A percentile compares a stretch with the other conserved stretches of the same genome.
These are phyloP conservation scores for Tricholoma matsutake DNA, from an alignment of 768 basidiomycete species.

Conservation along the genomic window DNA sequence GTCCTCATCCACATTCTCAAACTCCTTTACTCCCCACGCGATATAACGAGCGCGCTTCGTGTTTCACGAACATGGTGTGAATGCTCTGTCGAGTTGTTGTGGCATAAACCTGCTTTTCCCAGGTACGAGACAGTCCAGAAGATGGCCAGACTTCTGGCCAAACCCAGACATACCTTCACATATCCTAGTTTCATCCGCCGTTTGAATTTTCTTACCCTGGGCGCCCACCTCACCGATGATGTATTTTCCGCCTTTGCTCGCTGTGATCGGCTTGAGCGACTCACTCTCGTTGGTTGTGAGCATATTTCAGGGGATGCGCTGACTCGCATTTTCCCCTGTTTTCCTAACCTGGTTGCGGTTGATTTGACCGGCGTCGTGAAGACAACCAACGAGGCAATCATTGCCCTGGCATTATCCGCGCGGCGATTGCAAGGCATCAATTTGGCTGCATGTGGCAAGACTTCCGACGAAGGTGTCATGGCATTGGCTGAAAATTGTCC, in stretches of 20 bases:
- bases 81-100: constrained; percentile 91
- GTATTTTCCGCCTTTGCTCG: constrained; percentile 66
- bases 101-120: constrained; percentile 85
- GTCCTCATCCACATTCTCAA: constrained; percentile 91
- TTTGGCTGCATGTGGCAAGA: constrained; percentile 73
- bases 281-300: constrained; percentile 82
- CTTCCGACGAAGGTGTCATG: constrained; percentile 75
- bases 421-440: constrained; percentile 89
- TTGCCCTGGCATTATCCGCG: constrained; percentile 66
- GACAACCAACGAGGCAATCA: constrained; percentile 69
- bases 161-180: constrained; percentile 71
- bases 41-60: constrained; percentile 71
- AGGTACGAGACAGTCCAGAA: constrained; percentile 68
- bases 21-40: constrained; percentile 68
- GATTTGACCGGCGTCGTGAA: constrained; percentile 75
- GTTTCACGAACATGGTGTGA: constrained; percentile 95
- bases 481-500: constrained; percentile 75
- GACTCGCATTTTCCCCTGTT: constrained; percentile 58
- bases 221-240: constrained; percentile 66
- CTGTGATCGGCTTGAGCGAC: constrained; percentile 82
- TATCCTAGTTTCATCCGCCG: constrained; percentile 88
- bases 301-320: constrained; percentile 64
- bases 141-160: constrained; percentile 70
- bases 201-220: constrained; percentile 81
- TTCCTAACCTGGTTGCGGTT: constrained; percentile 79